Evolutionary conservation across 2,329 filamentous ascomycete genomes (phyloP).

Genomic region (Colletotrichum trifolii): DNA sequence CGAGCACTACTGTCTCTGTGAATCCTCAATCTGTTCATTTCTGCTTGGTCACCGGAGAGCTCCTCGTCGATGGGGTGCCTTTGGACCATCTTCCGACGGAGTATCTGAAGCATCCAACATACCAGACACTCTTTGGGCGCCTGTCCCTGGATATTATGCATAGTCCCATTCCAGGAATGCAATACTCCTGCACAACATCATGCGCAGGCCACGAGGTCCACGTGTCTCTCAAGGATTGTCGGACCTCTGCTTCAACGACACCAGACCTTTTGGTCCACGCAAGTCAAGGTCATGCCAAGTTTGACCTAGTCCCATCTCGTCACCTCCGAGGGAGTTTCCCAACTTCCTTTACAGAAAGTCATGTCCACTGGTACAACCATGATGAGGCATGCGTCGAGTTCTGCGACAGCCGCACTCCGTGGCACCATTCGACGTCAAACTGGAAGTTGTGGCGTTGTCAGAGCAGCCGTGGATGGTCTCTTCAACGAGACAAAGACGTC

Average conservation of each 20-base stretch:
- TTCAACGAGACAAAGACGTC: neutral
- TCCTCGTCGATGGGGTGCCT: conserved; percentile 64
- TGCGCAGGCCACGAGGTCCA: conserved; percentile 46
- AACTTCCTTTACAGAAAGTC: conserved; percentile 49
- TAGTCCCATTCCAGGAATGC: conserved; percentile 49
- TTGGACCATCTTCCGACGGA: conserved; percentile 57
- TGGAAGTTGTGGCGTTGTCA: neutral
- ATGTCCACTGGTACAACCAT: conserved; percentile 59
- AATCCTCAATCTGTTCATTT: conserved; percentile 51
- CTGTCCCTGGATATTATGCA: conserved; percentile 57
- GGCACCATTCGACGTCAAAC: conserved; percentile 36
- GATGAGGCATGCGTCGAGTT: conserved; percentile 46
- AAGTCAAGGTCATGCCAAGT: neutral
- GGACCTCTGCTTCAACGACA: neutral
- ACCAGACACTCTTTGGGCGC: conserved; percentile 55
- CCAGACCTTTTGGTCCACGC: conserved; percentile 4
- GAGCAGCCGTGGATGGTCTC: neutral
- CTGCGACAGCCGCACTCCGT: conserved; percentile 41
- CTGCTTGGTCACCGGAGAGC: conserved; percentile 61
- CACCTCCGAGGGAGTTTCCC: conserved; percentile 42
- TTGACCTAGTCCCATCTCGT: conserved; percentile 2
- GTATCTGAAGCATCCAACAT: conserved; percentile 55
- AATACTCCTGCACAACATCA: conserved; percentile 49
- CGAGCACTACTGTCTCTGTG: neutral
- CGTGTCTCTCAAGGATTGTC: neutral